phyloP scores from a whole-genome alignment of 768 basidiomycete genomes.

The Albatrellus ellisii region DNA sequence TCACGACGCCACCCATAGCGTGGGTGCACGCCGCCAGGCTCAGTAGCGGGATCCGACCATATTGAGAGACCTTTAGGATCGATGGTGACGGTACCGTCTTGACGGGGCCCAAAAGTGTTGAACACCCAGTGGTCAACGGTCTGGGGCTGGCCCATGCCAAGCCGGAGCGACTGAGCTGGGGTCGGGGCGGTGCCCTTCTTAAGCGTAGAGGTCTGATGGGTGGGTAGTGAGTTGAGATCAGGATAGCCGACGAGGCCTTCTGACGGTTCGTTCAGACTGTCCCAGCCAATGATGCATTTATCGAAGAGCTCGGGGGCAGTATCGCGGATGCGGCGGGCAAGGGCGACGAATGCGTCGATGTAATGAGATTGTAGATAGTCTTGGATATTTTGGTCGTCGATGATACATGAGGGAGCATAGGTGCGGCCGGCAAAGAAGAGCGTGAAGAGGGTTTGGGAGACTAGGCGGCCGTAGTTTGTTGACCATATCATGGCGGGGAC shows the following conservation, averaged over 20 bases:
- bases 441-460: constrained; percentile 83
- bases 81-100: constrained; percentile 61
- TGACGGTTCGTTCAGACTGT: constrained; percentile 88
- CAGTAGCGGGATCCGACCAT: constrained; percentile 54
- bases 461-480: constrained; percentile 87
- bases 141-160: constrained; percentile 82
- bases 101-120: constrained; percentile 61
- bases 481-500: constrained; percentile 96
- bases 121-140: constrained; percentile 79
- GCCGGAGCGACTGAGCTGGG: constrained; percentile 66
- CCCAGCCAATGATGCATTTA: constrained; percentile 91
- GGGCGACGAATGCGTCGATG: constrained; percentile 57
- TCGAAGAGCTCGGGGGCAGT: constrained; percentile 71
- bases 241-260: constrained; percentile 69
- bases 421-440: constrained; percentile 87
- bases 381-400: constrained; percentile 88
- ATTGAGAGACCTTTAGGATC: constrained; percentile 73
- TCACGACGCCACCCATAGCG: constrained; percentile 82
- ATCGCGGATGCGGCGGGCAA: constrained; percentile 67
- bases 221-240: constrained; percentile 54
- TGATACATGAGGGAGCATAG: constrained; percentile 83
- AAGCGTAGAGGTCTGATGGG: constrained; percentile 52
- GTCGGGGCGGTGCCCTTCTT: constrained; percentile 86
- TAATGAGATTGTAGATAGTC: constrained; percentile 74
- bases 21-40: constrained; percentile 40